A percentile compares a stretch with the other conserved stretches of the same genome.
Evolutionary conservation across 169 alveolate species (phyloP).

Genomic region (Plasmodium ovale): DNA sequence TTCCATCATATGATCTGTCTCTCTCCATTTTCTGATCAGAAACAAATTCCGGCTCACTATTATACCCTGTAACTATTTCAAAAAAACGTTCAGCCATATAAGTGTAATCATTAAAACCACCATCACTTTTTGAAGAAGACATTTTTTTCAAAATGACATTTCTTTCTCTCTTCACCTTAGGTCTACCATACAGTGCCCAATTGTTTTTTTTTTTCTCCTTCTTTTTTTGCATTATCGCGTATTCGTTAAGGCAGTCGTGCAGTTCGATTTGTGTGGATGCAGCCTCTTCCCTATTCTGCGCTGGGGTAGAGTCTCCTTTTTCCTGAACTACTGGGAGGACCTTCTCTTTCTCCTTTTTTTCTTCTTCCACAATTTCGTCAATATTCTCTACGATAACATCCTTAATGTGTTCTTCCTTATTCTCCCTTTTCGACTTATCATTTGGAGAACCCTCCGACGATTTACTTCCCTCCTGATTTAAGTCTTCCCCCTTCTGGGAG

Average conservation of each 20-base stretch:
- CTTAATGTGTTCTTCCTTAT: background rate
- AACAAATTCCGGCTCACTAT: constrained; percentile 39
- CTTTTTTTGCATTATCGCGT: constrained; percentile 3
- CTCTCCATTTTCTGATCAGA: background rate
- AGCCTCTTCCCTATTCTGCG: background rate
- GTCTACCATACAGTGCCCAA: constrained; percentile 75
- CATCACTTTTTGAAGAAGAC: constrained; percentile 52
- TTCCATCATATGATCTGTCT: background rate
- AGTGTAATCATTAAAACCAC: constrained; percentile 45
- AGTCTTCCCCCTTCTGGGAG: background rate
- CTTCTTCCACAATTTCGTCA: background rate
- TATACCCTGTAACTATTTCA: constrained; percentile 60
- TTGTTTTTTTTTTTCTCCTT: constrained; percentile 67
- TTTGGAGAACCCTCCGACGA: background rate
- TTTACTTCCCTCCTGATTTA: background rate
- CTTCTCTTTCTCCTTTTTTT: background rate
- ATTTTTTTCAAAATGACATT: constrained; percentile 26
- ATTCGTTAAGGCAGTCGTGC: constrained; percentile 44
- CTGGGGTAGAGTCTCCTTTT: background rate
- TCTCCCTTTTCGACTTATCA: background rate
- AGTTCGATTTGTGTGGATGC: too few species aligned
- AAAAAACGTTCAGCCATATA: constrained; percentile 58
- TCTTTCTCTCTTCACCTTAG: constrained; percentile 60
- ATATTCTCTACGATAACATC: background rate
- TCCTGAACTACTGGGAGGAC: background rate